Base-by-base conservation (phyloP, 306 rosid genomes). In the Gastrolobium villosum region DNA sequence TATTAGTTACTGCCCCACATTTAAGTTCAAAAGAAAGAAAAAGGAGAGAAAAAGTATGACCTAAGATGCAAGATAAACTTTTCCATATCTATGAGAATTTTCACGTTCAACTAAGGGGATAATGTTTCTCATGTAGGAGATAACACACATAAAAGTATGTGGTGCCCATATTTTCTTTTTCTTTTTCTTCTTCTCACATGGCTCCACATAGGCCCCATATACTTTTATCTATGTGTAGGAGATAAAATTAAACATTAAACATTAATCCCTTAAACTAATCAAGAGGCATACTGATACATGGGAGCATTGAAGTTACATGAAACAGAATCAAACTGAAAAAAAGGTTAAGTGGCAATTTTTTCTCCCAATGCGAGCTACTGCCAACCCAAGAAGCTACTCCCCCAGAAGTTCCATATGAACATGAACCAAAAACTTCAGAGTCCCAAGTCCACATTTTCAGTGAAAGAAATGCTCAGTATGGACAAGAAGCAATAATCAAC, bases 291-390 rank as follows among this genome's bases (percentile, higher is more conserved):
- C 26, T 41, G 63, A 72, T 57, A 57, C 82, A 67, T 45, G 37
- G n/a, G 66, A 30, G 57, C 61, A 64, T 32, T 26, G 28, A 74
- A 50, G 13, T 69, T 53, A 74, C 34, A 75, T 61, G 79, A 72
- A 68, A 44, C 80, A 66, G 6, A 66, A 62, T 48, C 74, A 68
- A 39, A 60, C 30, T 1, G 34, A 20, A 60, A 60, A 54, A 20
- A 32, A 40, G 48, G 57, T 73, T 49, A 65, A 65, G 81, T 13
- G 36, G 20, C 63, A 48, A 26, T 5, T 52, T 74, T 56, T 49
- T 43, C 64, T 41, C 39, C 57, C 75, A 56, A 1, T 65, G 72
- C 68, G 26, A 20, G 26, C 26, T 20, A 20, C 1, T 20, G 26
- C 26, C 26, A 76, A 70, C 55, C 52, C 56, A 65, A 34, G 80